Base-by-base conservation (phyloP, 345 rosid genomes). In the Populus pruinosa region DNA sequence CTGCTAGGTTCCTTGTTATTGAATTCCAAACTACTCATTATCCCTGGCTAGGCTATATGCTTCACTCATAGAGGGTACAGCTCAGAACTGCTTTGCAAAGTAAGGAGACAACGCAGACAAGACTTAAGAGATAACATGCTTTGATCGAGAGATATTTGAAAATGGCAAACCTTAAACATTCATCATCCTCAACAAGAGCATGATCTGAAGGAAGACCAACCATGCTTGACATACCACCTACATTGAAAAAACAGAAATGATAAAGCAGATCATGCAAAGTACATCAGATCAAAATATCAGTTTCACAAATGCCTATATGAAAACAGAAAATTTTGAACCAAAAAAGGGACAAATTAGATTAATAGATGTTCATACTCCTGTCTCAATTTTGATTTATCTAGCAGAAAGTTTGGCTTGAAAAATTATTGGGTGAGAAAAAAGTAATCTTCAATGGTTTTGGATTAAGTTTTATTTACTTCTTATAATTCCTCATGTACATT, bases 161-260 rank as follows among this genome's bases (percentile, higher is more conserved):
- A 59, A 78, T 53, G 53, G 72, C 69, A 6, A 81, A 95, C 99
- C 98, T 92, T 85, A 91, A 79, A 85, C 99, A 93, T 76, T 92
- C 96, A 50, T 83, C 85, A 74, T 95, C 98, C 77, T 91, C 94
- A 38, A 87, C 91, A 29, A 93, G 86, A 70, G 92, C 93, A 77
- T 79, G 99, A 86, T 95, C 97, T 61, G 98, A 92, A 86, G 97
- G 96, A 81, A 93, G 97, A 73, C 99, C 97, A 27, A 92, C 84
- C 98, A 93, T 90, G 85, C 86, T 90, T 14, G 92, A 63, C 98
- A 91, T 92, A 56, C 89, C 92, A 73, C 75, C 96, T 93, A 86
- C 83, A 79, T 56, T 49, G 8, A 16, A 77, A 79, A 55, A 74
- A 43, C 59, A 38, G 20, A 71, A 66, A 25, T 65, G 31, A 70